These are phyloP conservation scores for Chaetomium globosum DNA, from an alignment of 2,329 filamentous ascomycete genomes.

Conservation along the genomic window DNA sequence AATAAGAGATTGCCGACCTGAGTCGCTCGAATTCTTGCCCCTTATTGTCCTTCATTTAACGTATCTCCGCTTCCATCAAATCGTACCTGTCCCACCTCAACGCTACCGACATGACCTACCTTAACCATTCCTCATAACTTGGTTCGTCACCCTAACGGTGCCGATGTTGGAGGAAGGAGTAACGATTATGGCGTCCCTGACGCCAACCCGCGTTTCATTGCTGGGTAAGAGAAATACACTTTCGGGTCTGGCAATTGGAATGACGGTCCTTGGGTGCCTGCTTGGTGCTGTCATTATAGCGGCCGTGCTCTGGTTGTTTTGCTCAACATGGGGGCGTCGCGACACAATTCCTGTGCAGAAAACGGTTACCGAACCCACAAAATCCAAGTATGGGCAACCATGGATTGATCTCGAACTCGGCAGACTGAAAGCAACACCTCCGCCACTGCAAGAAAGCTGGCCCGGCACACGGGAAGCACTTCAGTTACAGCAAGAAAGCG, in stretches of 20 bases:
- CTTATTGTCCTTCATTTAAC: neutral
- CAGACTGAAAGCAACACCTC: neutral
- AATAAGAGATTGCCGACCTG: neutral
- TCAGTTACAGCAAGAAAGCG: too few species aligned
- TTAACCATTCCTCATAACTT: neutral
- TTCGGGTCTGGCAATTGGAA: neutral
- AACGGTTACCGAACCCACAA: neutral
- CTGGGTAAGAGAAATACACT: neutral
- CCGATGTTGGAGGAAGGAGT: neutral
- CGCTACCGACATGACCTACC: neutral
- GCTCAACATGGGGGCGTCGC: neutral
- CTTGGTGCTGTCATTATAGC: neutral
- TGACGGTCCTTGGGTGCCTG: neutral
- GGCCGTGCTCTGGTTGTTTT: neutral
- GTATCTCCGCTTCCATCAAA: neutral
- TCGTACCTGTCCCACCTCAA: neutral
- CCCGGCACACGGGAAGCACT: neutral
- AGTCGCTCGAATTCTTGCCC: neutral
- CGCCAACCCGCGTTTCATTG: too few species aligned
- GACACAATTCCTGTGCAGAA: neutral
- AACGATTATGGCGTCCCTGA: neutral
- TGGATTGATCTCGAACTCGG: neutral
- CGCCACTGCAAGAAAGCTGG: neutral
- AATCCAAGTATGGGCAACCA: neutral
- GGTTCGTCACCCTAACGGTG: neutral